Base-by-base conservation (phyloP, 768 basidiomycete species). In the Pulveroboletus sp. region DNA sequence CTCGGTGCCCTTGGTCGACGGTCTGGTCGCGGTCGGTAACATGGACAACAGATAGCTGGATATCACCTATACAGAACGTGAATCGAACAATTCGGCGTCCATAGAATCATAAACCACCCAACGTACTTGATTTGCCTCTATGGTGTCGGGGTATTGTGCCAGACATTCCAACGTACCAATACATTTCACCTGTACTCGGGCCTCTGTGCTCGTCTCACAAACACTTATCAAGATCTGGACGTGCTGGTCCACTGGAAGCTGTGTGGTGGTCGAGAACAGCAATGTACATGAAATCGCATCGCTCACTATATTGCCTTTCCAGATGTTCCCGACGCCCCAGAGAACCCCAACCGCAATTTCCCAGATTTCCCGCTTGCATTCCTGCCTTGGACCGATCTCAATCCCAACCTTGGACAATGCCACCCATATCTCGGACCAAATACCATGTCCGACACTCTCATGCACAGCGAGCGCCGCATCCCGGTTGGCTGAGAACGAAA, bases 141-240 rank as follows among this genome's bases (percentile, higher is more conserved):
- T 69, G 3, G 83, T 78, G 35, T 73, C 66, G 0, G 79, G 78
- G 53, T 82, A 70, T 61, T 88, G 85, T 8, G 92, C 93, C 24
- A 97, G 78, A 49, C 83, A 85, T 55, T 91, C 86, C 15, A 97
- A 72, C n/a, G 89, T 79, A 30, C 92, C 92, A 53, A 95, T 83
- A 53, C 87, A 86, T 64, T 86, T 84, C 5, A 89, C 87, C 57
- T 78, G 80, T 36, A 85, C 71, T 18, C 65, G 66, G 11, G 76
- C 72, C 52, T 88, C 80, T 15, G 71, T 59, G 3, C 79, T 75
- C 0, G 80, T 65, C 37, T 81, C 74, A 56, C 80, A 85, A 3
- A 89, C 69, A 51, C 81, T 80, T 32, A 88, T 84, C 51, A 95
- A 70, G 14, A 84, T 65, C 32, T 79, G 71, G 8, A 83, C 74